Evolutionary conservation across 2,329 filamentous ascomycete species (phyloP), one percentile per base, ranked within the genome.

Genomic region (Verticillium dahliae): DNA sequence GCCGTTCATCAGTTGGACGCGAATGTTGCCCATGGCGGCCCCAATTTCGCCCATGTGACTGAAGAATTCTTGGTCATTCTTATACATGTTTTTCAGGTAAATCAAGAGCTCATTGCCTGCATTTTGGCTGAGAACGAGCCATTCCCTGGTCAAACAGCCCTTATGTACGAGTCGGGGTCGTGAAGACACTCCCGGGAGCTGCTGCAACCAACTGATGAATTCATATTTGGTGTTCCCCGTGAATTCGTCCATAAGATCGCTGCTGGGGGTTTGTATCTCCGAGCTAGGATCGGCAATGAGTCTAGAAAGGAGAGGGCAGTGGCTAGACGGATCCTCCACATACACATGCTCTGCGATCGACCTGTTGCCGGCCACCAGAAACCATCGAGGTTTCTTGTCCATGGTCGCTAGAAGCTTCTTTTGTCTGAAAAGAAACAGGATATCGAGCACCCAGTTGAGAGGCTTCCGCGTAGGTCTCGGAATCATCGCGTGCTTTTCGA

Each of bases 171-270:
- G 31, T 14, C 58, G 58, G 15, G 58, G 58, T 14, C 27, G 7
- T 9, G 22, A 35, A 2, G 58, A 14, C 3, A 60, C 45, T 3
- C 45, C 33, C 4, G 41, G 52, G 9, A 15, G 14, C 13, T 58
- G 38, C 4, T n/a, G 11, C 27, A 58, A 15, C 57, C 57, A 58
- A 41, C 27, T 18, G 14, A 45, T 33, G 27, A 58, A 58, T 7
- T 50, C 7, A 18, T 9, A 7, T 9, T 75, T 62, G 38, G 45
- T 18, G 41, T 6, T 18, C 50, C 35, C 39, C 1, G 18, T 18
- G 13, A 50, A 13, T 9, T 11, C n/a, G 3, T n/a, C 15, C 14
- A 34, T 18, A 15, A 33, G 10, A 27, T n/a, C 31, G 27, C 14
- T 9, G 15, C n/a, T 31, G 33, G 18, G 33, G 10, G 13, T 54